Percentiles rank a stretch among this genome's conserved stretches.
Conservation (phyloP, 129 eudicot genomes). For the Deinandra increscens region DNA sequence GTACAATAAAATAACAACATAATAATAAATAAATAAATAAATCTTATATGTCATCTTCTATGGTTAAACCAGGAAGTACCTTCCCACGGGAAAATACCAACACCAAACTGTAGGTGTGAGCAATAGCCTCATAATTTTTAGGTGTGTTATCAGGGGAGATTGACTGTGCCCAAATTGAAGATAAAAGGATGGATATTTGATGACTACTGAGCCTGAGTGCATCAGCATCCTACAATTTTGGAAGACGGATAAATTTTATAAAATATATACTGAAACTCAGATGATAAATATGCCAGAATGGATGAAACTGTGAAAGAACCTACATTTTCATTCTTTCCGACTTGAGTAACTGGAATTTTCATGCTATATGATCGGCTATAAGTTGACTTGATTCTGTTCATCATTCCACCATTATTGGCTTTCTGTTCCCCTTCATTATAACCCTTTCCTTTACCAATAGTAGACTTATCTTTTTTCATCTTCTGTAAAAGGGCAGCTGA, state of each 20-base stretch:
- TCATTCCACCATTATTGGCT: constrained; percentile 40
- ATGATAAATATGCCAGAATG: neutral
- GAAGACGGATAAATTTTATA: neutral
- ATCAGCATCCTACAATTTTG: constrained; percentile 52
- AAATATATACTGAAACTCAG: neutral
- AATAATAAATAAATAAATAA: neutral
- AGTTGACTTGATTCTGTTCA: constrained; percentile 48
- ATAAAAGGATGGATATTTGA: constrained; percentile 76
- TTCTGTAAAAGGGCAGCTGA: constrained; percentile 70
- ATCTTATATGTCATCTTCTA: neutral
- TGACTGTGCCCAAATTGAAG: constrained; percentile 83
- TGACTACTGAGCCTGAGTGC: constrained; percentile 66
- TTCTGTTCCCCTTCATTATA: constrained; percentile 22
- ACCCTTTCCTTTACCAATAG: constrained; percentile 32
- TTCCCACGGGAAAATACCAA: constrained; percentile 48
- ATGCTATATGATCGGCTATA: constrained; percentile 50
- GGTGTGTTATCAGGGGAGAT: constrained; percentile 66
- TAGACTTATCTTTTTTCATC: constrained; percentile 41
- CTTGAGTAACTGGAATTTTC: constrained; percentile 34
- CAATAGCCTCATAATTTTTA: constrained; percentile 82
- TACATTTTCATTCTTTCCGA: constrained; percentile 17
- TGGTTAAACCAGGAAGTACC: constrained; percentile 25
- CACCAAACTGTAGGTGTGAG: constrained; percentile 82
- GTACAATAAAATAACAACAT: constrained; percentile 6
- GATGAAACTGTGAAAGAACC: constrained; percentile 8